Evolutionary conservation across 2,329 filamentous ascomycete species (phyloP).

Genomic region (Xylariaceae sp.): DNA sequence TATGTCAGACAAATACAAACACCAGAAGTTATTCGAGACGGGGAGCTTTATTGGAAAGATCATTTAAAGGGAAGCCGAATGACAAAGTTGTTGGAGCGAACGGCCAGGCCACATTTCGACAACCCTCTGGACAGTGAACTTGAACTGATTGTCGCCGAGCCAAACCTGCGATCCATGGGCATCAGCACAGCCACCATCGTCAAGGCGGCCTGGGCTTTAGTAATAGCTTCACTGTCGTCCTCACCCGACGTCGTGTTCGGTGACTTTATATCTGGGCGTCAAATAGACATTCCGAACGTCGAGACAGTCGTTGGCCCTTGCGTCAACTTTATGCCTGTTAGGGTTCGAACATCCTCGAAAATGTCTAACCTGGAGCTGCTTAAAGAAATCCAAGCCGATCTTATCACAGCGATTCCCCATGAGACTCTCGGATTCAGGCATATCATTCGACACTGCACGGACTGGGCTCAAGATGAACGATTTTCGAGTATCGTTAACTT

Average conservation of each 20-base stretch:
- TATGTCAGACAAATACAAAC: not conserved
- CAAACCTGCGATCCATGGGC: not conserved
- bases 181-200: slow-evolving; percentile 3
- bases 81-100: not conserved
- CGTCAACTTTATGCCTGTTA: slow-evolving; percentile 2
- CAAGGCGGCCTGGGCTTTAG: slow-evolving; percentile 1
- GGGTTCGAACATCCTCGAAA: not conserved
- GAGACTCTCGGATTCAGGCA: slow-evolving; percentile 4
- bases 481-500: slow-evolving; percentile 4
- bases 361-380: slow-evolving; percentile 1
- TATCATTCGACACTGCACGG: not conserved
- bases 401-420: slow-evolving; percentile 2
- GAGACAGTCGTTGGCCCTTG: slow-evolving; percentile 2
- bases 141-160: not conserved
- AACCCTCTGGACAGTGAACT: not conserved
- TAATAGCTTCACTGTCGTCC: slow-evolving; percentile 1
- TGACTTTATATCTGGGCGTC: slow-evolving; percentile 1
- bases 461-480: not conserved
- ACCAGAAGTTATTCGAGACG: not conserved
- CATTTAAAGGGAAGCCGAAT: slow-evolving; percentile 2
- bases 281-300: not conserved
- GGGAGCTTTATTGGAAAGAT: slow-evolving; percentile 1
- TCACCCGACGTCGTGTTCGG: not conserved
- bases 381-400: not conserved
- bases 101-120: not conserved